Evolutionary conservation across 371 early-diverging fungal species (phyloP).

Genomic region (Mucor sp.): DNA sequence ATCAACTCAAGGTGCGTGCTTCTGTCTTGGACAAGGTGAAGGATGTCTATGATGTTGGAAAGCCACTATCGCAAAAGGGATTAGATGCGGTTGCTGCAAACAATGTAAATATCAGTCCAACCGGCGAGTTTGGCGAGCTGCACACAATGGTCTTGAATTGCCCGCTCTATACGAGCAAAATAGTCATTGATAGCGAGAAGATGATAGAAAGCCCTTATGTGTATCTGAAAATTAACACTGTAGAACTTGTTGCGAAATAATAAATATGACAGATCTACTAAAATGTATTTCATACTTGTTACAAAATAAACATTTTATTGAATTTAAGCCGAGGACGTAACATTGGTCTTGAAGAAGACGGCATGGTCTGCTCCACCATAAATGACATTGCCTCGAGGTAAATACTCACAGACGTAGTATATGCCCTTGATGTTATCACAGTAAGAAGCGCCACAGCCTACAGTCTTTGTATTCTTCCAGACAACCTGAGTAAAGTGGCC

Average conservation of each 20-base stretch:
- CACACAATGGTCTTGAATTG: conserved; percentile 60
- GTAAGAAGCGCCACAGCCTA: conserved; percentile 48
- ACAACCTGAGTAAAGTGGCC: conserved; percentile 60
- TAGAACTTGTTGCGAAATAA: conserved; percentile 19
- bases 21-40: conserved; percentile 4
- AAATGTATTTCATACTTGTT: conserved; percentile 7
- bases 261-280: too few relatives aligned
- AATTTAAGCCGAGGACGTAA: neutral
- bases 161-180: conserved; percentile 38
- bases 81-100: conserved; percentile 6
- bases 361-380: neutral
- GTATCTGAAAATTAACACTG: conserved; percentile 37
- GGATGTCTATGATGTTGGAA: conserved; percentile 25
- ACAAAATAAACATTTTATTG: neutral
- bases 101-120: conserved; percentile 16
- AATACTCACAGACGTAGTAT: conserved; percentile 47
- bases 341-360: conserved; percentile 2
- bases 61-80: conserved; percentile 1
- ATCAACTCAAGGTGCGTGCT: conserved; percentile 32
- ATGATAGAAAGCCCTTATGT: conserved; percentile 37
- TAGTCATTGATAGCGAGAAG: conserved; percentile 32
- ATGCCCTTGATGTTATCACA: conserved; percentile 34
- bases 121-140: conserved; percentile 62
- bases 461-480: conserved; percentile 45
- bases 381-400: conserved; percentile 44